These are phyloP conservation scores for Stephania yunnanensis DNA, from an alignment of 164 flowering plant genomes.

Conservation along the genomic window DNA sequence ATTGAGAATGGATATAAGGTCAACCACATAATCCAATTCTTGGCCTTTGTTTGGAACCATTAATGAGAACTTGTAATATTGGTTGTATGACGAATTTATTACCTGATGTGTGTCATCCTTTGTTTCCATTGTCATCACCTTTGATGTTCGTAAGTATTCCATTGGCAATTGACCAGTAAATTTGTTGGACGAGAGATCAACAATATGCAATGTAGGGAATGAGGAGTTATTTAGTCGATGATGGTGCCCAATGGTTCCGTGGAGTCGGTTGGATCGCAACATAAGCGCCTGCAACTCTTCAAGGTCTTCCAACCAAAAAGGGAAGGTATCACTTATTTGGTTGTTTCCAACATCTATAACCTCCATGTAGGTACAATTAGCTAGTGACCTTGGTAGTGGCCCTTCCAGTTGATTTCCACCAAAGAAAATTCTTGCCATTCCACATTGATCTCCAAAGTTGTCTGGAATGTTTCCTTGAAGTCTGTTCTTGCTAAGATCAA, in stretches of 20 bases:
- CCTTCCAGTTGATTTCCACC: conserved; percentile 18
- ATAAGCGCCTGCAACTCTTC: conserved; percentile 45
- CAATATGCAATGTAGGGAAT: conserved; percentile 12
- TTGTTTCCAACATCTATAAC: conserved; percentile 59
- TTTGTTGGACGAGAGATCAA: conserved; percentile 16
- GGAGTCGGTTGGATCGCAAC: conserved; percentile 42
- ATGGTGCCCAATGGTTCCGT: conserved; percentile 26
- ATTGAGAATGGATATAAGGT: not conserved
- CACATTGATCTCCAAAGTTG: too few relatives aligned
- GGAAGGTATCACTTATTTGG: conserved; percentile 34
- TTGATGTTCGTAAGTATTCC: conserved; percentile 6
- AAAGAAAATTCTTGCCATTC: too few relatives aligned
- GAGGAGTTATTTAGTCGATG: not conserved
- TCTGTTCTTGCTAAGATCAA: too few relatives aligned
- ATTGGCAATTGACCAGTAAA: conserved; percentile 8
- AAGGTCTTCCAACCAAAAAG: conserved; percentile 34
- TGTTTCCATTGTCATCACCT: conserved; percentile 26
- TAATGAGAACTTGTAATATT: conserved; percentile 34
- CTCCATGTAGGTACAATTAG: conserved; percentile 41
- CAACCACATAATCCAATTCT: conserved; percentile 12
- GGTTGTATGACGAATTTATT: not conserved
- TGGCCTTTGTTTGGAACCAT: conserved; percentile 42
- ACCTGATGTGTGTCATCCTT: not conserved
- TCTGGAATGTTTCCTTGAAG: too few relatives aligned
- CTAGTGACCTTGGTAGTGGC: conserved; percentile 39